phyloP scores from a whole-genome alignment of 352 stramenopile genomes.

The Pythium aquatile region DNA sequence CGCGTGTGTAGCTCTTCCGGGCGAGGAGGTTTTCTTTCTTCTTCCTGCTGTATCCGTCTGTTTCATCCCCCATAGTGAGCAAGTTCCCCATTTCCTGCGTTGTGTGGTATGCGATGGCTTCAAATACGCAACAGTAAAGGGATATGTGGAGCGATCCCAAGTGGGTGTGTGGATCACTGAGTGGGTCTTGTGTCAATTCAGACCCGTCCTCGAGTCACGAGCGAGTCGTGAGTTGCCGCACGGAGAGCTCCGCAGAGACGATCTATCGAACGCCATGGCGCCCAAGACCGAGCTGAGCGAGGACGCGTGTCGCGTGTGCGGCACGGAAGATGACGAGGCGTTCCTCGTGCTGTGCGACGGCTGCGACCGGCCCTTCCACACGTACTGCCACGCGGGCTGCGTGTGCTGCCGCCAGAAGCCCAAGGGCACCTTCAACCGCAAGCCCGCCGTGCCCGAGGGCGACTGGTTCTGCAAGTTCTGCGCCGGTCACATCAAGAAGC shows the following conservation, averaged over 20 bases:
- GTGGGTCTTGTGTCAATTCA: slow-evolving; percentile 16
- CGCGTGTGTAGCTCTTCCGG: slow-evolving; percentile 4
- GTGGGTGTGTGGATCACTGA: slow-evolving; percentile 5
- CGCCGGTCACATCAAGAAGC: slow-evolving; percentile 47
- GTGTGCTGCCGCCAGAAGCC: slow-evolving; percentile 77
- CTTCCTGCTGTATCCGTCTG: slow-evolving; percentile 22
- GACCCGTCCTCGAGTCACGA: slow-evolving; percentile 11
- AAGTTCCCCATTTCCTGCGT: slow-evolving; percentile 22
- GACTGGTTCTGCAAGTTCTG: slow-evolving; percentile 90
- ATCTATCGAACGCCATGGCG: slow-evolving; percentile 28
- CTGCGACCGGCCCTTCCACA: slow-evolving; percentile 77
- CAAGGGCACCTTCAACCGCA: slow-evolving; percentile 75
- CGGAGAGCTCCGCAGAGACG: neutral
- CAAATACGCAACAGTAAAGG: neutral
- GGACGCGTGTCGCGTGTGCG: slow-evolving; percentile 81
- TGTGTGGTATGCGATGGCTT: slow-evolving; percentile 10
- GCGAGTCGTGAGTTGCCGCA: neutral
- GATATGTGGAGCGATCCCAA: slow-evolving; percentile 1
- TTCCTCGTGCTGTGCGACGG: slow-evolving; percentile 81
- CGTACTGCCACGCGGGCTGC: slow-evolving; percentile 67
- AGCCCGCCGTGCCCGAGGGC: slow-evolving; percentile 70
- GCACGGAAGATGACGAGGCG: slow-evolving; percentile 69
- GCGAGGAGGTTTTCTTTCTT: slow-evolving; percentile 6
- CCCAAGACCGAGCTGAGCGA: slow-evolving; percentile 38
- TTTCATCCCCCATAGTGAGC: slow-evolving; percentile 19